Base-by-base conservation (phyloP, 352 stramenopile genomes). In the Phytopythium vexans region DNA sequence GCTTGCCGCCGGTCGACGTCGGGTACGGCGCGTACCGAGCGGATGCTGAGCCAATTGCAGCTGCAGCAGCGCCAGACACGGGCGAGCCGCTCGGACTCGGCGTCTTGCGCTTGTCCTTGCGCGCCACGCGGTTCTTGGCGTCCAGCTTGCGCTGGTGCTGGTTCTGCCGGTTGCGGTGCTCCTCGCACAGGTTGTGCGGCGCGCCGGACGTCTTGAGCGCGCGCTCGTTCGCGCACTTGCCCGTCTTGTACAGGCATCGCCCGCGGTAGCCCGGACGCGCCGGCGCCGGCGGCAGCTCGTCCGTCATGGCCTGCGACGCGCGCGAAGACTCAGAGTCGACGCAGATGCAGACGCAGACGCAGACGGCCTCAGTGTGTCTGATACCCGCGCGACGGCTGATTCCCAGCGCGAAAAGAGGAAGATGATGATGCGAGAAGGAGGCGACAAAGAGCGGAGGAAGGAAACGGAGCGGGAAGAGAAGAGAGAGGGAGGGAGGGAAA, bases 111-210 rank as follows among this genome's bases (percentile, higher is more conserved):
- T 81, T 85, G 54, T 87, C 78, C 58, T 73, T 82, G 54, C 86
- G 85, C 49, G 81, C 60, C 37, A 72, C 60, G 42, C 84, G 84
- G 58, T 91, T 88, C 66, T 94, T 94, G 52, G 76, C 77, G 60
- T 94, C 84, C 21, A 94, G 77, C 62, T 92, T 92, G 66, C 84
- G 84, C 75, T 94, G 84, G 66, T 94, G 83, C 61, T 89, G 68
- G 58, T 94, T 94, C 70, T 94, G 84, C 38, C 78, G 74, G 58
- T 75, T 78, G 45, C 84, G 82, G 62, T 94, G 84, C 52, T 89
- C 80, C 52, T 94, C 77, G 58, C 84, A 94, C 54, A 94, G 78
- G 64, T 92, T 94, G 72, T 94, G 84, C 42, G 84, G 60, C 52
- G 77, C 58, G 34, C 84, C 84, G 2, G 83, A 91, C 35, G 82